Percentiles rank a stretch among this genome's conserved stretches.
phyloP scores from a whole-genome alignment of 1,139 yeast genomes.

The Kurtzmaniella quercitrusa region DNA sequence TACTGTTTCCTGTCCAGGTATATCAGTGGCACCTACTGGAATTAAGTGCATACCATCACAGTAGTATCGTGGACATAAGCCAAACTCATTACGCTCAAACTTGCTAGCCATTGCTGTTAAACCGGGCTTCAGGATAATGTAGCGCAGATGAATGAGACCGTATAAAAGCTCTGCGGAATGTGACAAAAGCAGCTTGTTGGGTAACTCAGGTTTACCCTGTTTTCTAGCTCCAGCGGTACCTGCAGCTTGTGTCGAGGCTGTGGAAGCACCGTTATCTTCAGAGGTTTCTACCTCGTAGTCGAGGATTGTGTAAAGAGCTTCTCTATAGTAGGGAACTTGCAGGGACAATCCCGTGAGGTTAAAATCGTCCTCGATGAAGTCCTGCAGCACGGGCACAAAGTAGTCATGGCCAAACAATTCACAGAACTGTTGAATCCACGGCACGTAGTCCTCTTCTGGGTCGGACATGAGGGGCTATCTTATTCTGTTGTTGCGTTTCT shows the following conservation, averaged over 20 bases:
- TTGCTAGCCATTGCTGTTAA: conserved; percentile 94
- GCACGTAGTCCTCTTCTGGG: conserved; percentile 59
- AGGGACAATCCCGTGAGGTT: conserved; percentile 85
- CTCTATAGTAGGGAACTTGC: conserved; percentile 86
- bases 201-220: conserved; percentile 33
- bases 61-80: conserved; percentile 84
- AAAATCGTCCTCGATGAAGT: conserved; percentile 94
- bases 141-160: conserved; percentile 93
- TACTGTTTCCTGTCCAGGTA: conserved; percentile 89
- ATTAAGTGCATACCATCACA: conserved; percentile 91
- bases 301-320: conserved; percentile 84
- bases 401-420: conserved; percentile 87
- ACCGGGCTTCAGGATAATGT: conserved; percentile 85
- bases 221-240: conserved; percentile 9
- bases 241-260: conserved; percentile 10
- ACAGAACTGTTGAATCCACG: conserved; percentile 91
- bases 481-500: neutral
- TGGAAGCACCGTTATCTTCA: conserved; percentile 25
- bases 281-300: conserved; percentile 79
- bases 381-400: conserved; percentile 89
- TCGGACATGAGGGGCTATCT: conserved; percentile 38
- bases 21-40: conserved; percentile 89
- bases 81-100: conserved; percentile 85
- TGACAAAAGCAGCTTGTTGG: conserved; percentile 72
- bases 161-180: conserved; percentile 89